These are phyloP conservation scores for Fusarium zealandicum DNA, from an alignment of 2,329 filamentous ascomycete species.

Conservation along the genomic window DNA sequence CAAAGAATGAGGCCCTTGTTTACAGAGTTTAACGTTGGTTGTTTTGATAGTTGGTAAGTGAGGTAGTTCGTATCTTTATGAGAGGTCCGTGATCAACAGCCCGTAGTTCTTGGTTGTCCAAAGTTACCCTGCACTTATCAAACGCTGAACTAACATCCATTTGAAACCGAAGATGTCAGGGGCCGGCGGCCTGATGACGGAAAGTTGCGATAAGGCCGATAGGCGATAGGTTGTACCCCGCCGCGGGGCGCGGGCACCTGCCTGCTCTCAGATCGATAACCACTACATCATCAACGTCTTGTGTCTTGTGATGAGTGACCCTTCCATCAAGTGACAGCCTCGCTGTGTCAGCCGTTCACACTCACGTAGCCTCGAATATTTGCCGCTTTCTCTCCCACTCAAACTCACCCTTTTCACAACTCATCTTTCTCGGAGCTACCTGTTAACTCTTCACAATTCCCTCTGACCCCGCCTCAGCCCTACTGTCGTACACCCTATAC, in stretches of 20 bases:
- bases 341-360: conserved; percentile 28
- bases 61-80: too few species aligned
- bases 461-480: conserved; percentile 26
- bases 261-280: conserved; percentile 22
- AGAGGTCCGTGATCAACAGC: too few species aligned
- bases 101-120: background rate
- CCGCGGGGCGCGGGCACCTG: conserved; percentile 33
- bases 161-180: background rate
- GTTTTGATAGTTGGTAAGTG: too few species aligned
- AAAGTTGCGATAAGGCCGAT: conserved; percentile 16
- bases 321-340: conserved; percentile 39
- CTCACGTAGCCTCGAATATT: conserved; percentile 4
- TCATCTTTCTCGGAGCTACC: background rate
- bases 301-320: conserved; percentile 35
- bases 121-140: conserved; percentile 3
- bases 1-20: background rate
- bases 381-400: background rate
- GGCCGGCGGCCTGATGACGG: background rate
- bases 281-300: conserved; percentile 35
- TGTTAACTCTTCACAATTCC: conserved; percentile 22
- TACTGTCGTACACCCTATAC: conserved; percentile 4
- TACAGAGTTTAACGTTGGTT: too few species aligned
- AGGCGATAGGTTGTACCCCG: conserved; percentile 29
- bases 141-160: background rate
- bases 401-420: background rate